These are phyloP conservation scores for Pythium sukuiense DNA, from an alignment of 352 stramenopile genomes.

Conservation along the genomic window DNA sequence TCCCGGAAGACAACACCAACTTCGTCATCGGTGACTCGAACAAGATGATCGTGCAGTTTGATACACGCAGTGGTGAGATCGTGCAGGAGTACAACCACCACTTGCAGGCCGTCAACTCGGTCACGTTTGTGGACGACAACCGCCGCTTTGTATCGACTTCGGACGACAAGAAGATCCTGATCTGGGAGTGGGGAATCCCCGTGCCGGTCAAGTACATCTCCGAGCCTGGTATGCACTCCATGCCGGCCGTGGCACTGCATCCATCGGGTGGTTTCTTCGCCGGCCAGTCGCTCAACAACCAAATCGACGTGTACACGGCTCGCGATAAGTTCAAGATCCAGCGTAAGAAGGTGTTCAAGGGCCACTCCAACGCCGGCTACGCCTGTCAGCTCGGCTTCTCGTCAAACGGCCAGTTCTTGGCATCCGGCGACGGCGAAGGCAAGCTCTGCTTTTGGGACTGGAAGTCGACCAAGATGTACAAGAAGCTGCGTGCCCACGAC, in stretches of 20 bases:
- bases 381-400: slow-evolving; percentile 95
- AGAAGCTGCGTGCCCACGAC: slow-evolving; percentile 90
- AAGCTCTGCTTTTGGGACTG: slow-evolving; percentile 99
- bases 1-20: slow-evolving; percentile 95
- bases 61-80: slow-evolving; percentile 88
- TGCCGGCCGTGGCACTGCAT: slow-evolving; percentile 95
- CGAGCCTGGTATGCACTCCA: slow-evolving; percentile 98
- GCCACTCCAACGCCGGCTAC: slow-evolving; percentile 94
- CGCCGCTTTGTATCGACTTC: slow-evolving; percentile 93
- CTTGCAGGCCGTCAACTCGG: slow-evolving; percentile 97
- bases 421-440: slow-evolving; percentile 96
- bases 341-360: slow-evolving; percentile 93
- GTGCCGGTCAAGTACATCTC: slow-evolving; percentile 99
- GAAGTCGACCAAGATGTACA: slow-evolving; percentile 93
- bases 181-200: slow-evolving; percentile 97
- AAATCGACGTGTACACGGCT: slow-evolving; percentile 97
- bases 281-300: slow-evolving; percentile 98
- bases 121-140: slow-evolving; percentile 98
- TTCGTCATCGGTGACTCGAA: slow-evolving; percentile 97
- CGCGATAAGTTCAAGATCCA: slow-evolving; percentile 95
- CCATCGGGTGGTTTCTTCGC: slow-evolving; percentile 92
- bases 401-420: slow-evolving; percentile 94
- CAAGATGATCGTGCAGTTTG: slow-evolving; percentile 95
- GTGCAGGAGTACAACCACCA: slow-evolving; percentile 99
- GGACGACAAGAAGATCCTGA: slow-evolving; percentile 99